Base-by-base conservation (phyloP, 192 early-diverging fungal genomes). In the Coemansia sp. region DNA sequence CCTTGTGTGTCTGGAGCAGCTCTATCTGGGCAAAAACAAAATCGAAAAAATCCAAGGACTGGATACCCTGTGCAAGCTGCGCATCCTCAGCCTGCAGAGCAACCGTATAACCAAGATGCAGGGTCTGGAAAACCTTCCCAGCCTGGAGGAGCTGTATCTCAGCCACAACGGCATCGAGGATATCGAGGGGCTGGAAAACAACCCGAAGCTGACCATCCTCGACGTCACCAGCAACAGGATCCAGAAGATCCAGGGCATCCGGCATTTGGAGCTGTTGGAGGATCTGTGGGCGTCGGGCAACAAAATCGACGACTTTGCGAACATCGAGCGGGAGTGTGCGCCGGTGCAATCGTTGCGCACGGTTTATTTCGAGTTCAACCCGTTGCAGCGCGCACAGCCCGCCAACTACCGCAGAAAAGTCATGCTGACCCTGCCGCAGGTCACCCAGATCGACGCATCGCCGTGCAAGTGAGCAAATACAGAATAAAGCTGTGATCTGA, bases 11-110 rank as follows among this genome's bases (percentile, higher is more conserved):
- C 81, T 99, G 71, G 88, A 94, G 66, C 87, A 97, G 79, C 86
- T 99, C 8, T 99, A 94, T 88, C 83, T 99, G 34, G 98, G 98
- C 51, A 99, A 99, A 73, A 99, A 99, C 85, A 99, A 99, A 77
- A 96, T 99, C 41, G 82, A 86, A 3, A 86, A 86, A 65, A 85
- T 98, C 36, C 78, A 95, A 85, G 89, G 87, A 67, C 75, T 97
- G 39, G 78, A 80, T 4, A 65, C 66, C 1, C 72, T 95, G 58
- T 86, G 79, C 36, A 88, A 89, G 37, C 83, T 96, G 62, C 86
- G 85, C 7, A 73, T 93, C 36, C 83, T 92, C 36, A 90, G 88
- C 71, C 91, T 92, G 41, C 90, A 95, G 85, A 95, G 93, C 76
- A 99, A 99, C 75, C 91, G 96, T 14, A 73, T 99, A 41, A 85